Percentiles rank a stretch among this genome's conserved stretches.
Evolutionary conservation across 2,329 filamentous ascomycete species (phyloP).

Genomic region (Neobulgaria alba): DNA sequence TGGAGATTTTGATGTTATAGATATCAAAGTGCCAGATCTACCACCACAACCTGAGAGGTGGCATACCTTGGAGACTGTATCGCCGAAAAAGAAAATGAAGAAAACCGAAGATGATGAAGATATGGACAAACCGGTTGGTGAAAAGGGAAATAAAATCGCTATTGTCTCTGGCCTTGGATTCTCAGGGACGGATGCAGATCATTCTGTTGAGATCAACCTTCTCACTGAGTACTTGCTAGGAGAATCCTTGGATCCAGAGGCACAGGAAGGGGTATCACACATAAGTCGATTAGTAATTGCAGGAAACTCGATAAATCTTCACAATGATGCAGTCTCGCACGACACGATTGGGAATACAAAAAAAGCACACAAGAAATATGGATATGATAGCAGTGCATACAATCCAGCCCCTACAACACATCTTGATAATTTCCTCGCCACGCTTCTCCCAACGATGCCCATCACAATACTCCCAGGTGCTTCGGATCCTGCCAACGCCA

Average conservation of each 20-base stretch:
- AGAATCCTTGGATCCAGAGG: slow-evolving; percentile 55
- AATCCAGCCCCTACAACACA: slow-evolving; percentile 77
- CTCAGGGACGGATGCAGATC: slow-evolving; percentile 61
- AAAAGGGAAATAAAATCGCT: slow-evolving; percentile 53
- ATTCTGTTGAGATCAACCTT: slow-evolving; percentile 67
- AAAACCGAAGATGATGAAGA: slow-evolving; percentile 52
- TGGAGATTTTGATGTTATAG: slow-evolving; percentile 87
- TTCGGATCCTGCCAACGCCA: slow-evolving; percentile 79
- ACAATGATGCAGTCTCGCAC: slow-evolving; percentile 22
- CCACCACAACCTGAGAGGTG: slow-evolving; percentile 75
- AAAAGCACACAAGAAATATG: slow-evolving; percentile 67
- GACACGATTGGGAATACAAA: slow-evolving; percentile 27
- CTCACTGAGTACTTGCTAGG: slow-evolving; percentile 83
- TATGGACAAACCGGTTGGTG: slow-evolving; percentile 33
- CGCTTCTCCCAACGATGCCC: slow-evolving; percentile 76
- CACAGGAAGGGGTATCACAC: slow-evolving; percentile 50
- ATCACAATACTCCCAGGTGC: slow-evolving; percentile 81
- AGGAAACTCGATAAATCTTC: slow-evolving; percentile 65
- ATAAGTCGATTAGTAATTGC: slow-evolving; percentile 87
- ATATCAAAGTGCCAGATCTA: slow-evolving; percentile 81
- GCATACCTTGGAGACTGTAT: slow-evolving; percentile 49
- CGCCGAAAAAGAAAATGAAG: slow-evolving; percentile 35
- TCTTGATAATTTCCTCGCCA: slow-evolving; percentile 73
- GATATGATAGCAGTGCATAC: slow-evolving; percentile 84
- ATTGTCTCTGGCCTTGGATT: slow-evolving; percentile 85